Evolutionary conservation across 1,284 basidiomycete genomes (phyloP).

Genomic region (Apiotrichum porosum): DNA sequence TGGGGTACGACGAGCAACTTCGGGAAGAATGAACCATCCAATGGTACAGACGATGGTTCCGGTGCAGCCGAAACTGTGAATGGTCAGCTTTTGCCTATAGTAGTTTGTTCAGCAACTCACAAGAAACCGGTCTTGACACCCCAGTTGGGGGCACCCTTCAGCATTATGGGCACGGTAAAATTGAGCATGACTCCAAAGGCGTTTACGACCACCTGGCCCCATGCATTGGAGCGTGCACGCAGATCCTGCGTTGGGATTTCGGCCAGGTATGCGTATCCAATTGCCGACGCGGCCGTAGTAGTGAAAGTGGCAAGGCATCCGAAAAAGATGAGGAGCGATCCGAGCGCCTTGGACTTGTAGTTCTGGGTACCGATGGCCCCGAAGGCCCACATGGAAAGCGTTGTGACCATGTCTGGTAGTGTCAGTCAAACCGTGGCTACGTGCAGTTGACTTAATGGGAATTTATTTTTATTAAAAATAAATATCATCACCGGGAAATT

Average conservation of each 20-base stretch:
- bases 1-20: constrained; percentile 22
- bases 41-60: constrained; percentile 19
- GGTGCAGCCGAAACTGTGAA: constrained; percentile 9
- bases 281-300: constrained; percentile 19
- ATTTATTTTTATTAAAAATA: too few relatives aligned
- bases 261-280: constrained; percentile 22
- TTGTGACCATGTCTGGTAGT: constrained; percentile 6
- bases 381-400: constrained; percentile 11
- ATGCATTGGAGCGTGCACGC: constrained; percentile 24
- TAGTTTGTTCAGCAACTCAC: background rate
- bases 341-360: constrained; percentile 21
- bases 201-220: constrained; percentile 16
- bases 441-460: too few relatives aligned
- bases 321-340: constrained; percentile 26
- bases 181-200: constrained; percentile 24
- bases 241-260: constrained; percentile 26
- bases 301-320: constrained; percentile 20
- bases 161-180: constrained; percentile 11
- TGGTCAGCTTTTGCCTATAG: background rate
- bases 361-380: constrained; percentile 13
- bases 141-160: constrained; percentile 8
- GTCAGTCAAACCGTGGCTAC: background rate
- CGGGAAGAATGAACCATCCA: constrained; percentile 30
- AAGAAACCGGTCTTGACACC: constrained; percentile 17
- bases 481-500: too few relatives aligned